These are phyloP conservation scores for Neofusicoccum laricinum DNA, from an alignment of 2,329 filamentous ascomycete genomes.

Conservation along the genomic window DNA sequence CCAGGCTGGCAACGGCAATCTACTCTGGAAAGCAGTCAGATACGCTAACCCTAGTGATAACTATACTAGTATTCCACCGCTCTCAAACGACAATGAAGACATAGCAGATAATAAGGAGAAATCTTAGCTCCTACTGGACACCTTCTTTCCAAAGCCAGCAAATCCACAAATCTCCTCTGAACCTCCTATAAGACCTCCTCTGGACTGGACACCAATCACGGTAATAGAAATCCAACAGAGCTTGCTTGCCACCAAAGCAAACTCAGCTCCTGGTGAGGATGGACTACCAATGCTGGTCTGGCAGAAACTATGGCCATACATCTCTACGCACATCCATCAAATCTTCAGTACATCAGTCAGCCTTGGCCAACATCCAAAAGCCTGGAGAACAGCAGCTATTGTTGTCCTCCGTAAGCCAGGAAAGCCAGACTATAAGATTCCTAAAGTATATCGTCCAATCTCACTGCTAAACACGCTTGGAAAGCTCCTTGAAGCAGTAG, in stretches of 20 bases:
- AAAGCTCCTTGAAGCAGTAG: conserved; percentile 21
- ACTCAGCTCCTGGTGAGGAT: neutral
- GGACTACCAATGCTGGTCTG: neutral
- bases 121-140: neutral
- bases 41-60: neutral
- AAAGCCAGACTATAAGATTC: conserved; percentile 24
- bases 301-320: neutral
- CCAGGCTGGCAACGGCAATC: neutral
- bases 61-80: neutral
- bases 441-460: conserved; percentile 26
- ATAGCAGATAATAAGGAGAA: neutral
- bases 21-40: conserved; percentile 2
- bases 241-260: neutral
- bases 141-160: neutral
- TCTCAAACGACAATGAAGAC: neutral
- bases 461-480: conserved; percentile 23
- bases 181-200: neutral
- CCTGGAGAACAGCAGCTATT: conserved; percentile 16
- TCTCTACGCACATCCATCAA: neutral
- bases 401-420: conserved; percentile 23
- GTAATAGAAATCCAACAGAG: neutral
- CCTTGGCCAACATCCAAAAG: neutral
- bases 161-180: neutral
- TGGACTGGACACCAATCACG: neutral
- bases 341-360: neutral